Percentiles rank a stretch among this genome's conserved stretches.
phyloP scores from a whole-genome alignment of 169 alveolate species.

The Plasmodium knowlesi region DNA sequence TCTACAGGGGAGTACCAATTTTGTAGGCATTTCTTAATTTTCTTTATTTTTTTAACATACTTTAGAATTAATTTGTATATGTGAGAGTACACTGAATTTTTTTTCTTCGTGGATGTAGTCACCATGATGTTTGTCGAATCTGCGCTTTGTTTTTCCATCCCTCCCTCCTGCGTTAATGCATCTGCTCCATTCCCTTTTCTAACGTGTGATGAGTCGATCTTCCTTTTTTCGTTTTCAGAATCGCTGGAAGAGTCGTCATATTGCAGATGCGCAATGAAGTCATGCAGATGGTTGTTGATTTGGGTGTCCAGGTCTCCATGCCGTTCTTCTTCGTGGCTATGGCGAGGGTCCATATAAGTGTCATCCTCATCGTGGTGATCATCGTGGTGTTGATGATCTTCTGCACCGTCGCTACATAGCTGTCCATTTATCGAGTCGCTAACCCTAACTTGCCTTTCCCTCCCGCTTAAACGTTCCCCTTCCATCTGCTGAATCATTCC shows the following conservation, averaged over 20 bases:
- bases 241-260: background rate
- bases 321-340: background rate
- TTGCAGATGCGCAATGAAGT: conserved; percentile 10
- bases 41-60: conserved; percentile 65
- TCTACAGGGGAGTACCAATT: background rate
- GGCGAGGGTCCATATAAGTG: background rate
- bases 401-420: background rate
- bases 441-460: background rate
- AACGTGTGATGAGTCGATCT: background rate
- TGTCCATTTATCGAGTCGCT: background rate
- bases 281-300: background rate
- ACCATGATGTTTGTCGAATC: background rate
- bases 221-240: background rate
- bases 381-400: background rate
- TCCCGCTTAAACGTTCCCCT: background rate
- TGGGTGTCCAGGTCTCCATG: background rate
- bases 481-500: background rate
- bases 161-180: background rate
- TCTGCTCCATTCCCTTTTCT: background rate
- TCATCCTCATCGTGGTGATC: background rate
- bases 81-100: background rate
- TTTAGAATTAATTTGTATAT: conserved; percentile 39
- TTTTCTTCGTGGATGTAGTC: background rate
- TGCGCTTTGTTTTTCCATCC: background rate
- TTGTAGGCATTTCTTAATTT: conserved; percentile 34